Base-by-base conservation (phyloP, 768 basidiomycete species). In the Podaxis pistillaris region DNA sequence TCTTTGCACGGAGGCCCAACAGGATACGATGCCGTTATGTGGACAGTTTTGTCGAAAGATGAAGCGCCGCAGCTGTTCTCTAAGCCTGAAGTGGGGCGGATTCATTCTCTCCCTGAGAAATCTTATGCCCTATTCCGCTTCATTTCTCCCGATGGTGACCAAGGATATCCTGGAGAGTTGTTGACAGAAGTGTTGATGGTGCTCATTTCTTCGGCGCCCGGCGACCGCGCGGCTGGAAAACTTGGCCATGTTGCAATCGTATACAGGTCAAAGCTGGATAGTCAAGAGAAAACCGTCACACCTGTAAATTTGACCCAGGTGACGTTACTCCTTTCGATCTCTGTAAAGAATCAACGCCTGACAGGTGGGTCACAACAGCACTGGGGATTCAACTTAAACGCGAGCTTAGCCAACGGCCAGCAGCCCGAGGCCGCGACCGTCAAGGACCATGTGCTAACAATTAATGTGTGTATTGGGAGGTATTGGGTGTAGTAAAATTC, bases 311-410 rank as follows among this genome's bases (percentile, higher is more conserved):
- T 91, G 13, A 90, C 90, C 6, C 89, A 91, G 82, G 89, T 89
- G 66, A 63, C 2, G 30, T 28, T 28, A 47, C 63, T 49, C 59
- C 51, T 30, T 63, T 40, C 26, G 26, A n/a, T 13, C 19, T 61
- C 50, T 28, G 44, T 54, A 49, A 54, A 8, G 53, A 54, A 52
- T 41, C 41, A 49, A 56, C 60, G 58, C 47, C 26, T 33, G 28
- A 33, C 53, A 0, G 26, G 37, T 50, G 33, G 26, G 7, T 36
- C 5, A 12, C 13, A 30, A 13, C 62, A 91, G 88, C 90, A 91
- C 71, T 91, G 89, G 89, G 90, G 90, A 30, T 91, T 91, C 77
- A 91, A 92, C 68, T 81, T 91, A 11, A 87, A 90, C 37, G 89
- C 87, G 1, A 90, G 88, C 67, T 74, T 88, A 46, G 72, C 74